phyloP scores from a whole-genome alignment of 75 land plant species.

The Sequoia sempervirens region DNA sequence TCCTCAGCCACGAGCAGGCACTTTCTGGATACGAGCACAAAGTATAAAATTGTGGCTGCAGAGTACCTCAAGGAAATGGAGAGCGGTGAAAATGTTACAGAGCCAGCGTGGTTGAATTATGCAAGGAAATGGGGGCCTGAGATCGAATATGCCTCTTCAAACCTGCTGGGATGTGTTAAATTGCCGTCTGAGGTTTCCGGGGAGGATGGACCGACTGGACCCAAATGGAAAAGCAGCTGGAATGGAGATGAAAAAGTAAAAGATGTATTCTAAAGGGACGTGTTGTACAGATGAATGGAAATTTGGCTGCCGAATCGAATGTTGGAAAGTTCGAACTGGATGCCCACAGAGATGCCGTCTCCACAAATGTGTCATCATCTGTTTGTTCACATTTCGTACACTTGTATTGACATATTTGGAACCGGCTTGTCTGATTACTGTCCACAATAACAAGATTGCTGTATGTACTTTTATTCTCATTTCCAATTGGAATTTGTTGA shows the following conservation, averaged over 20 bases:
- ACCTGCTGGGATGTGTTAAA: slow-evolving; percentile 14
- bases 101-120: slow-evolving; percentile 39
- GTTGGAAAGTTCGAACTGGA: too few species aligned
- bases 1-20: slow-evolving; percentile 17
- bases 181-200: slow-evolving; percentile 31
- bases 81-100: slow-evolving; percentile 8
- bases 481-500: too few species aligned
- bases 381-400: too few species aligned
- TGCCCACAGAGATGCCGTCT: too few species aligned
- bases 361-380: too few species aligned
- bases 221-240: slow-evolving; percentile 32
- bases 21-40: not conserved
- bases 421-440: too few species aligned
- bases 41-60: slow-evolving; percentile 30
- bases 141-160: slow-evolving; percentile 19
- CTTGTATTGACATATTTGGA: too few species aligned
- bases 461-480: too few species aligned
- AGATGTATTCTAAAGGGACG: too few species aligned
- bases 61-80: slow-evolving; percentile 14
- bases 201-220: slow-evolving; percentile 46
- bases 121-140: slow-evolving; percentile 45
- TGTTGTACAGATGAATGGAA: too few species aligned
- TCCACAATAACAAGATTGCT: too few species aligned
- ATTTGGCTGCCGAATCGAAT: too few species aligned
- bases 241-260: slow-evolving; percentile 25